phyloP scores from a whole-genome alignment of 306 rosid species.

The Glycine latifolia region DNA sequence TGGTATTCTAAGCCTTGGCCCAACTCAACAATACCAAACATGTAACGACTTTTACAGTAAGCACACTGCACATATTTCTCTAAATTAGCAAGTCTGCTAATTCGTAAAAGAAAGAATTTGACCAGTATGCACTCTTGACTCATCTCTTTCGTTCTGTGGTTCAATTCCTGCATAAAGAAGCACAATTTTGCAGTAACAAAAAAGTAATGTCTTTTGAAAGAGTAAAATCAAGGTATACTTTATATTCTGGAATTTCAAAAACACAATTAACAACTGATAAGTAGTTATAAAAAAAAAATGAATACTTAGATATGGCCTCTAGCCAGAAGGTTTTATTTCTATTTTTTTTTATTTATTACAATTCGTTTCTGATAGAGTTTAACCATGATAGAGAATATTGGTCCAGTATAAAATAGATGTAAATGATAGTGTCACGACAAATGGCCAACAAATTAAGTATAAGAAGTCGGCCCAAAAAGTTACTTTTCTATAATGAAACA shows the following conservation, averaged over 20 bases:
- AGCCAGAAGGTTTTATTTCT: not conserved
- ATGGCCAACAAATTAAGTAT: not conserved
- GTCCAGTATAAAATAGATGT: not conserved
- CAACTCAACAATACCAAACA: not conserved
- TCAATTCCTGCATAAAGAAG: not conserved
- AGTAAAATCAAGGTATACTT: not conserved
- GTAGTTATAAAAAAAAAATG: not conserved
- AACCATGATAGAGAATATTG: not conserved
- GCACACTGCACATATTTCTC: no score
- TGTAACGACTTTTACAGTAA: not conserved
- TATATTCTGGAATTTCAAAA: not conserved
- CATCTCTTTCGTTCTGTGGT: not conserved
- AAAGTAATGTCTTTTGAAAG: not conserved
- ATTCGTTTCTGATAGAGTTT: not conserved
- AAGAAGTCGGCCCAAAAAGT: not conserved
- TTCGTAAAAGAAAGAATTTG: not conserved
- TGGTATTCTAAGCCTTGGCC: not conserved
- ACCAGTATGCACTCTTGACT: not conserved
- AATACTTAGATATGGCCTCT: not conserved
- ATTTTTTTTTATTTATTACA: no score
- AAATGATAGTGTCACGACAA: not conserved
- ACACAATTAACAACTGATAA: not conserved
- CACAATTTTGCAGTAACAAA: no score
- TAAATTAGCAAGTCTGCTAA: no score
- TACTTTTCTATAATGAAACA: no score